Base-by-base conservation (phyloP, 192 early-diverging fungal species). In the Backusella morwellensis region DNA sequence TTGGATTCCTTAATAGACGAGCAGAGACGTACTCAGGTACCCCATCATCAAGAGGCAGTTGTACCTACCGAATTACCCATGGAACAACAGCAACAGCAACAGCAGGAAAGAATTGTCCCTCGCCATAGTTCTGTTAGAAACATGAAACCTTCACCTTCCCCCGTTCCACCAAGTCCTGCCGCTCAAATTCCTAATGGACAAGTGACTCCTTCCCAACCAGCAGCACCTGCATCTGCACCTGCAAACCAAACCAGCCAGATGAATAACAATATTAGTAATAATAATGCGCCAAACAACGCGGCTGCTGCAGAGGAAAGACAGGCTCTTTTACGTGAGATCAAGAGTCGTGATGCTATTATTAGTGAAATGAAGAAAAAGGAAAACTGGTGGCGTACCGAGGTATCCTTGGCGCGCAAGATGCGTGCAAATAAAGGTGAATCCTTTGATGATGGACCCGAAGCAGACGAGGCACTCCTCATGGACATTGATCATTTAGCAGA, bases 381-480 rank as follows among this genome's bases (percentile, higher is more conserved):
- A 74, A 77, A 78, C 17, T 86, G 83, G 83, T 84, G 81, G 81
- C 71, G 78, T n/a, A 75, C 83, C 36, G 79, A 86, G 70, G 80
- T 82, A 26, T 63, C 79, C 4, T 70, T 86, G 21, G 81, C 85
- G 0, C 38, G 81, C n/a, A 83, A 86, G 42, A 29, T 59, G 32
- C 40, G 56, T 26, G 75, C 42, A 35, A 52, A 1, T 38, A 71
- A 77, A 35, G 67, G 68, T 4, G 77, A 74, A 5, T 59, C 23
- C 23, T 42, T 68, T 29, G 40, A 38, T 29, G 74, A 82, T 35
- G 21, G 72, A n/a, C 40, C 80, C 17, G 71, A 86, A 14, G 79
- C 71, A 17, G 69, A 78, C 12, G 76, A 82, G 17, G 59, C 32
- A 23, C 26, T 77, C 40, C 44, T 84, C 2, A 76, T 86, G 40